These are phyloP conservation scores for Lecanicillium sp. DNA, from an alignment of 2,329 filamentous ascomycete species.

Conservation along the genomic window DNA sequence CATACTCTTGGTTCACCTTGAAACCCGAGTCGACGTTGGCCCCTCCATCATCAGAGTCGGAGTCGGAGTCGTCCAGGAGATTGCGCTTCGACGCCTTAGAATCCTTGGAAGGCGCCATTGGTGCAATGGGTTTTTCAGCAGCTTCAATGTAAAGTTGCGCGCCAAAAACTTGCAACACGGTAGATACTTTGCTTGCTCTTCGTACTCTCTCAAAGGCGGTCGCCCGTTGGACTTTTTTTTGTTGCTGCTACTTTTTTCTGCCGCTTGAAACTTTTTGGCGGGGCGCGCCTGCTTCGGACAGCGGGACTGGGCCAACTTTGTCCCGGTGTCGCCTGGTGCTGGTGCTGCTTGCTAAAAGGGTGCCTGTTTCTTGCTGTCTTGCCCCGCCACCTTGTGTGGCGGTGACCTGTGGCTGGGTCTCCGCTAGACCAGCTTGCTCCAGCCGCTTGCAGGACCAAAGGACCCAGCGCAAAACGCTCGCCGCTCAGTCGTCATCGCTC, in stretches of 20 bases:
- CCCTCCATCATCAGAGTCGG: conserved; percentile 40
- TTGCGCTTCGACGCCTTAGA: conserved; percentile 38
- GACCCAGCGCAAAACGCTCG: conserved; percentile 9
- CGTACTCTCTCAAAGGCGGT: no score
- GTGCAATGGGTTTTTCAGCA: neutral
- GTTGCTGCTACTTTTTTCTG: conserved; percentile 3
- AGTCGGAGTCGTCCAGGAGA: conserved; percentile 52
- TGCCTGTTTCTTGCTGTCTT: neutral
- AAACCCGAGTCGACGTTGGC: conserved; percentile 44
- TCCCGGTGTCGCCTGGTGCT: conserved; percentile 13
- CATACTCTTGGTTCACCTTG: conserved; percentile 87
- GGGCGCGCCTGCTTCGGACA: conserved; percentile 7
- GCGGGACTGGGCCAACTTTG: conserved; percentile 19
- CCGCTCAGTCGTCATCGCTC: conserved; percentile 14
- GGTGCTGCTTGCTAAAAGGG: no score
- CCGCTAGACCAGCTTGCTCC: neutral
- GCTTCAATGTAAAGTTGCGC: neutral
- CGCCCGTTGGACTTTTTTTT: conserved; percentile 11
- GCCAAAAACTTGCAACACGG: neutral
- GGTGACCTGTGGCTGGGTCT: conserved; percentile 8
- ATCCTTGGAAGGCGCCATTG: neutral
- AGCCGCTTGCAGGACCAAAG: conserved; percentile 7
- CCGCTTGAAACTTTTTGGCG: conserved; percentile 18
- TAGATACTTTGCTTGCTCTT: neutral
- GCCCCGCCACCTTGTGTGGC: conserved; percentile 11